Percentiles rank a stretch among this genome's conserved stretches.
Evolutionary conservation across 1,284 basidiomycete species (phyloP).

Genomic region (Moesziomyces antarcticus): DNA sequence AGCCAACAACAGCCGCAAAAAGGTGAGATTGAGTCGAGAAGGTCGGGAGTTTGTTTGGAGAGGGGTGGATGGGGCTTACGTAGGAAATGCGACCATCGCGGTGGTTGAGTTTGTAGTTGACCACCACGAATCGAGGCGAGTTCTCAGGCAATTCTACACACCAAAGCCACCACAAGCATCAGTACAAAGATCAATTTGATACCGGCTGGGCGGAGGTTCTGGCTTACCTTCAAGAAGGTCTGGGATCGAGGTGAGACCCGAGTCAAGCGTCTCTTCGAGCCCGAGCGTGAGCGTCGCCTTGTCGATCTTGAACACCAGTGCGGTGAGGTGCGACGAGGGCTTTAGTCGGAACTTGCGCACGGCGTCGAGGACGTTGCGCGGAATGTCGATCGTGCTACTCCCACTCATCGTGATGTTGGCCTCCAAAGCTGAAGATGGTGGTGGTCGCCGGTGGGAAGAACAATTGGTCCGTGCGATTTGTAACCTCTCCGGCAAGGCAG

Average conservation of each 20-base stretch:
- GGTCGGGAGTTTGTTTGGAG: not conserved
- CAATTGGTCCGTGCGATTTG: too few species aligned
- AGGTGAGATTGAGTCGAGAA: not conserved
- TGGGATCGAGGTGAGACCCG: slow-evolving; percentile 34
- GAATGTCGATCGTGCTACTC: slow-evolving; percentile 60
- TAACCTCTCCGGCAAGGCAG: too few species aligned
- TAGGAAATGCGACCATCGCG: slow-evolving; percentile 85
- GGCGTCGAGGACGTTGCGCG: slow-evolving; percentile 27
- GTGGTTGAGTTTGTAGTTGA: slow-evolving; percentile 84
- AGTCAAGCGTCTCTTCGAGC: slow-evolving; percentile 56
- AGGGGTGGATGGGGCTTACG: slow-evolving; percentile 38
- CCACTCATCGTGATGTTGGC: slow-evolving; percentile 13
- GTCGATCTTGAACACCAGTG: slow-evolving; percentile 63
- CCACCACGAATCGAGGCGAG: slow-evolving; percentile 84
- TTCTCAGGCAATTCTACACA: slow-evolving; percentile 86
- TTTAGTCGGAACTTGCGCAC: slow-evolving; percentile 56
- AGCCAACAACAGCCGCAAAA: not conserved
- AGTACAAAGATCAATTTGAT: not conserved
- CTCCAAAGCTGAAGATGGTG: not conserved
- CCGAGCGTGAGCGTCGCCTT: slow-evolving; percentile 53
- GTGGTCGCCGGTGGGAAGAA: too few species aligned
- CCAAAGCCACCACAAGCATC: too few species aligned
- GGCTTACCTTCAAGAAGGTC: slow-evolving; percentile 58
- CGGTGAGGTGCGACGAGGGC: slow-evolving; percentile 36
- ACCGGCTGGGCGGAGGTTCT: not conserved